Evolutionary conservation across 164 flowering plant species (phyloP).

Genomic region (Vitis vinifera): ASM3070453v1 NC_081822.1:13570001-13570500

Average conservation of each 20-base stretch:
- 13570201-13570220: not conserved
- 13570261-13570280: not conserved
- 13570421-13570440: constrained; percentile 62
- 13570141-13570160: no score
- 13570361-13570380: constrained; percentile 77
- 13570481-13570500: not conserved
- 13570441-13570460: constrained; percentile 74
- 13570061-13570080: no score
- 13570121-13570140: no score
- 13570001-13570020: no score
- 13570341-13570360: constrained; percentile 62
- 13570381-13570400: constrained; percentile 50
- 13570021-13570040: no score
- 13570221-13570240: not conserved
- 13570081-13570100: no score
- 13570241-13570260: not conserved
- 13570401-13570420: constrained; percentile 78
- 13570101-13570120: no score
- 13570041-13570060: no score
- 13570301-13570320: constrained; percentile 82
- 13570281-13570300: constrained; percentile 75
- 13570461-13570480: constrained; percentile 12
- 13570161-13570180: not conserved
- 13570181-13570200: not conserved
- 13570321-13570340: constrained; percentile 60